Evolutionary conservation across 1,284 basidiomycete genomes (phyloP), one percentile per base, ranked within the genome.

Genomic region (Cutaneotrichosporon cutaneum): DNA sequence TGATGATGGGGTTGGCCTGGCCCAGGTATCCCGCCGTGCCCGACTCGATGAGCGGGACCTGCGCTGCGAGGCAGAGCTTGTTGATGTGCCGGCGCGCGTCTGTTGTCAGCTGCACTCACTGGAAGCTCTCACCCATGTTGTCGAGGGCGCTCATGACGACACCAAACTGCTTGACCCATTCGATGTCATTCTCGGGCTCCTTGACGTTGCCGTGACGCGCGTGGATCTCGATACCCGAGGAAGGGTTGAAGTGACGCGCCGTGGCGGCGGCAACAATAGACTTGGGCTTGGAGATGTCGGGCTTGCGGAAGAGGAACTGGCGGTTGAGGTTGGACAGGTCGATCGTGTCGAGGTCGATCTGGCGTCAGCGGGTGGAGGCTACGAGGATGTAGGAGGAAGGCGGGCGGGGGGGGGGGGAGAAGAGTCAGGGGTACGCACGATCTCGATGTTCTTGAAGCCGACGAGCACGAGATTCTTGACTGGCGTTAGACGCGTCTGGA

Each of bases 291-390:
- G 96, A 95, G 64, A 99, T 92, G 75, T 98, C 94, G 71, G 94
- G 94, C 81, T 98, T 98, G 67, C 88, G 87, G 81, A 99, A 99
- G 42, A 99, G 83, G 79, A 99, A 99, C 75, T 99, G 96, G 24
- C 96, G 86, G 76, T 99, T 99, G 57, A 99, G 83, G 77, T 99
- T 99, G 57, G 94, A 97, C 33, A 99, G 85, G 83, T 99, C 96
- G 79, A 99, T 99, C 8, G 95, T 99, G 81, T 99, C 96, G 63
- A 99, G 84, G 81, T 99, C 96, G 67, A 99, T 85, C 70, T 94
- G 82, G 33, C 56, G 48, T 24, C 27, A 30, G 42, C 44, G 9
- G 13, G 50, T 30, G 30, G 30, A 30, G 9, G 30, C 9, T 4
- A 9, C 30, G 30, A 30, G 30, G n/a, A n/a, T n/a, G n/a, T n/a